phyloP scores from a whole-genome alignment of 805 yeast genomes.

The Lipomyces lipofer region DNA sequence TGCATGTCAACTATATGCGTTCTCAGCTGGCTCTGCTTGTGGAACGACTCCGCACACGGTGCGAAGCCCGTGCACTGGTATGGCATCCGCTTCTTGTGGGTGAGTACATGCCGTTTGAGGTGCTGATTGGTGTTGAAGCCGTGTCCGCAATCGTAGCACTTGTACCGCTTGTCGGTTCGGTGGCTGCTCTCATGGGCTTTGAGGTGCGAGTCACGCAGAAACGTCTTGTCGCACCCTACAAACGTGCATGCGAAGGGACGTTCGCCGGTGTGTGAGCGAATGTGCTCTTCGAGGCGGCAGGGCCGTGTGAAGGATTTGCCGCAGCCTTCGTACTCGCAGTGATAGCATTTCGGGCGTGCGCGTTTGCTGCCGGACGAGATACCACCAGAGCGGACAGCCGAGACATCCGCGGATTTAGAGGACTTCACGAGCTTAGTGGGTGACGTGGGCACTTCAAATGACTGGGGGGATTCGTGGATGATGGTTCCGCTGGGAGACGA shows the following conservation, averaged over 20 bases:
- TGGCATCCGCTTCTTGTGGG: slow-evolving; percentile 62
- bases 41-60: slow-evolving; percentile 66
- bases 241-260: slow-evolving; percentile 68
- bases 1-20: slow-evolving; percentile 71
- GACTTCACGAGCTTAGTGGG: not conserved
- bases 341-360: slow-evolving; percentile 58
- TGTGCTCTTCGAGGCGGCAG: slow-evolving; percentile 78
- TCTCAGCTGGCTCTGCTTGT: slow-evolving; percentile 71
- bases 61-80: slow-evolving; percentile 57
- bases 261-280: slow-evolving; percentile 71
- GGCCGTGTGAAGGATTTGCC: slow-evolving; percentile 78
- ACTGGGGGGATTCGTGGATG: not conserved
- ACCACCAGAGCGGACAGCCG: not conserved
- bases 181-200: slow-evolving; percentile 58
- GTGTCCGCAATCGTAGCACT: slow-evolving; percentile 69
- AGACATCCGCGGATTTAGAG: not conserved
- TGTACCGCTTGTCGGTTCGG: slow-evolving; percentile 22
- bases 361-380: too few relatives aligned
- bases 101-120: slow-evolving; percentile 73
- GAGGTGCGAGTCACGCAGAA: slow-evolving; percentile 76
- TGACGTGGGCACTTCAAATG: not conserved
- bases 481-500: too few relatives aligned
- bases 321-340: slow-evolving; percentile 68
- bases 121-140: slow-evolving; percentile 83
- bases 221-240: slow-evolving; percentile 60